Evolutionary conservation across 805 yeast species (phyloP), one percentile per base, ranked within the genome.

Genomic region (Wickerhamomyces silvicola): DNA sequence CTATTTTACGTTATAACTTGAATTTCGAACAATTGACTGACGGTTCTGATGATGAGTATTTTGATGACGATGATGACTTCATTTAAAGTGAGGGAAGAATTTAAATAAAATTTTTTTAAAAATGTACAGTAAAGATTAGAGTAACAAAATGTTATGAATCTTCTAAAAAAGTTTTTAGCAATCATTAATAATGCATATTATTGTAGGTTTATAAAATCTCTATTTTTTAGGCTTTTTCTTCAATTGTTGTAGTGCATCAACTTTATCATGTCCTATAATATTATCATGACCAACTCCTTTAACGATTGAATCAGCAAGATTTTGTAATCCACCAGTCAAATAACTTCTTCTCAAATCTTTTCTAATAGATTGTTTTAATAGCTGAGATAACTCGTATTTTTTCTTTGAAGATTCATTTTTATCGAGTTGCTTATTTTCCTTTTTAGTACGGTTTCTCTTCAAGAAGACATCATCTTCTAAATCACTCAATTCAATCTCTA

Each of bases 21-120:
- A 92, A 92, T 68, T 92, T 92, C 53, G 98, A 92, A 60, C 97
- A 87, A 69, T 74, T 92, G 56, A 82, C 68, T 32, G 94, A 86
- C 33, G 97, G 85, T 38, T 94, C 85, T 43, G 97, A 88, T 54
- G 94, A 85, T 59, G 82, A 79, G 58, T 87, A 78, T 60, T 87
- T 78, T 60, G 82, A 79, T 42, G 81, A 75, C 52, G 62, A 57
- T 31, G 66, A 57, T 35, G 58, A 54, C 22, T 45, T 45, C 38
- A 44, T 44, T 38, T 44, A 36, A 38, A 32, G n/a, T n/a, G n/a
- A n/a, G n/a, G n/a, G n/a, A n/a, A n/a, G n/a, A n/a, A n/a, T n/a
- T n/a, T n/a, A n/a, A n/a, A n/a, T n/a, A n/a, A n/a, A n/a, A n/a
- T n/a, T n/a, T n/a, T n/a, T n/a, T n/a, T n/a, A n/a, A n/a, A n/a